Conservation (phyloP, 2,329 filamentous ascomycete genomes). For the Xylariaceae sp. region DNA sequence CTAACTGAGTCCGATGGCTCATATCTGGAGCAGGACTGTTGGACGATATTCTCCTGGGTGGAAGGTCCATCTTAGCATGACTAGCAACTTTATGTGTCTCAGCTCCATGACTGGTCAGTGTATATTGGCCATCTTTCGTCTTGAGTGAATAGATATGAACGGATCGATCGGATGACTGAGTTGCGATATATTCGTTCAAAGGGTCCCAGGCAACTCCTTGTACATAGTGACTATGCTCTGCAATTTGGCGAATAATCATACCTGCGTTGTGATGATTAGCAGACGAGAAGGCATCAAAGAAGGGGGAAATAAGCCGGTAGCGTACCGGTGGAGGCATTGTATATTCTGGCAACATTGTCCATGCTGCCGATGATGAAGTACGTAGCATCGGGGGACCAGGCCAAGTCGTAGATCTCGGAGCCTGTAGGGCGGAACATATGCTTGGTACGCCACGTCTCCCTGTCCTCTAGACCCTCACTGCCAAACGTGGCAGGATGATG, state of each 20-base stretch:
- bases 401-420: slow-evolving; percentile 95
- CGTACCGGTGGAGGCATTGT: slow-evolving; percentile 76
- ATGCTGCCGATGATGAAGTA: slow-evolving; percentile 99
- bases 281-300: background rate
- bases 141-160: slow-evolving; percentile 96
- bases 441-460: slow-evolving; percentile 94
- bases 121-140: slow-evolving; percentile 94
- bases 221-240: slow-evolving; percentile 67
- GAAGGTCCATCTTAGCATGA: slow-evolving; percentile 79
- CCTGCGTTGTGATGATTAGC: slow-evolving; percentile 9
- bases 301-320: slow-evolving; percentile 13
- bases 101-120: slow-evolving; percentile 53
- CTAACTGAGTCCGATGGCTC: slow-evolving; percentile 60
- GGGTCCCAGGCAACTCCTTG: slow-evolving; percentile 99
- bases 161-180: slow-evolving; percentile 94
- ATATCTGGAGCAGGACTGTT: slow-evolving; percentile 88
- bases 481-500: slow-evolving; percentile 66
- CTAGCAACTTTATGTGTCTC: slow-evolving; percentile 78
- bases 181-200: slow-evolving; percentile 95
- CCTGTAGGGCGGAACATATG: slow-evolving; percentile 96
- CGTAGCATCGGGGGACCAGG: slow-evolving; percentile 94
- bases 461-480: slow-evolving; percentile 83
- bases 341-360: slow-evolving; percentile 97
- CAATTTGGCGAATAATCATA: slow-evolving; percentile 25
- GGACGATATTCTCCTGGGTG: slow-evolving; percentile 81